Base-by-base conservation (phyloP, 495 filamentous ascomycete species). In the Tetracladium marchalianum region DNA sequence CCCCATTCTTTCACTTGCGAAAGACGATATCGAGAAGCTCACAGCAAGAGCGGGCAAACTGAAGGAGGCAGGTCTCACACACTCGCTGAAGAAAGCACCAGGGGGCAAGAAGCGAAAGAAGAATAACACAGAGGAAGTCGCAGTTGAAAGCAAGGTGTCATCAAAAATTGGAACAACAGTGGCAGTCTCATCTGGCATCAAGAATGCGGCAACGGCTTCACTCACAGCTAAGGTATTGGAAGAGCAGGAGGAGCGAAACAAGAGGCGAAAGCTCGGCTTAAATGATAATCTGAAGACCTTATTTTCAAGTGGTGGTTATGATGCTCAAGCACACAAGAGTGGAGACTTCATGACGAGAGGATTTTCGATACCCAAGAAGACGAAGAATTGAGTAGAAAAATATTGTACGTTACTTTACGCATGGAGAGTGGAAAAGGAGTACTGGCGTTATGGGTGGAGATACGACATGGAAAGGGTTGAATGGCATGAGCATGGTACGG, bases 191-290 rank as follows among this genome's bases (percentile, higher is more conserved):
- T 49, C 44, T 13, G 72, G 77, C 19, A 95, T 97, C 60, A 92
- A 93, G 60, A 90, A 95, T 54, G 72, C 85, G 3, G 76, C 85
- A 12, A 90, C 92, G 5, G 88, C 90, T 0, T 81, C 77, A 10
- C 63, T 97, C 16, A 93, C 92, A 5, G 85, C 82, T 0, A 87
- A 77, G 51, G 89, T 98, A 0, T 59, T 95, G 8, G 81, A 82
- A 8, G 92, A 96, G 49, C 84, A 95, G 59, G 82, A 87, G 39
- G 80, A 82, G 56, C 76, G 74, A 49, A 85, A 86, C 39, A 95
- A 93, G 61, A 67, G 81, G 47, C 75, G 87, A 37, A 95, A 86
- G 60, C 55, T 87, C 49, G 73, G 70, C 48, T 59, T 69, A 40
- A 89, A 79, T 62, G 78, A 82, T 35, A 88, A 80, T 54, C 45